Evolutionary conservation across 495 filamentous ascomycete species (phyloP), one percentile per base, ranked within the genome.

Genomic region (Penicillium canescens): DNA sequence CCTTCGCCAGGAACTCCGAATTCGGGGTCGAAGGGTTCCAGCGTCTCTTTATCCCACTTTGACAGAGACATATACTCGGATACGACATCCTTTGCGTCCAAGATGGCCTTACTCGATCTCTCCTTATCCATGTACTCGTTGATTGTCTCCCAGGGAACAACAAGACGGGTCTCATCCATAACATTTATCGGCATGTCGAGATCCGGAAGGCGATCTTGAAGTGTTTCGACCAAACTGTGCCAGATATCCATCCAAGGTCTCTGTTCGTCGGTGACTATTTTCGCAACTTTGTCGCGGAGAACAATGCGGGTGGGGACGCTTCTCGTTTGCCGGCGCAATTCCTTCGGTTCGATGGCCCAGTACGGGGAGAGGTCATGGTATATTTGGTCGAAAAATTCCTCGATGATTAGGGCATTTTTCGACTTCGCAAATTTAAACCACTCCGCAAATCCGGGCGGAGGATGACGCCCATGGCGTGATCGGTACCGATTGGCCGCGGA

Each of bases 101-200:
- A 8, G 13, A 47, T 26, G 1, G 20, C 13, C 4, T 40, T 57
- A 20, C 21, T 24, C 1, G 38, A 60, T 37, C 73, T 69, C 24
- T 85, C 85, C 35, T 75, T 71, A 26, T 67, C 66, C 63, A 88
- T 71, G 31, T 80, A 75, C 6, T 60, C 65, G 39, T 82, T 71
- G 38, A 89, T 77, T 5, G 77, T 72, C 56, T 89, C 86, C 85
- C 85, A 89, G n/a, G 83, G 82, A 1, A 83, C 81, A 0, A 88
- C 74, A 4, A 89, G 59, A 34, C 86, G 68, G 16, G 86, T 84
- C 57, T 89, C 84, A 56, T 90, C 86, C 72, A 86, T 81, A 3
- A 76, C 72, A 57, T 90, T 90, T 55, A 88, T 70, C 1, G 85
- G 78, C 38, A 89, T 71, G 50, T 87, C 84, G 75, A 90, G 80